These are phyloP conservation scores for Talaromyces trachyspermus DNA, from an alignment of 495 filamentous ascomycete genomes.

Conservation along the genomic window DNA sequence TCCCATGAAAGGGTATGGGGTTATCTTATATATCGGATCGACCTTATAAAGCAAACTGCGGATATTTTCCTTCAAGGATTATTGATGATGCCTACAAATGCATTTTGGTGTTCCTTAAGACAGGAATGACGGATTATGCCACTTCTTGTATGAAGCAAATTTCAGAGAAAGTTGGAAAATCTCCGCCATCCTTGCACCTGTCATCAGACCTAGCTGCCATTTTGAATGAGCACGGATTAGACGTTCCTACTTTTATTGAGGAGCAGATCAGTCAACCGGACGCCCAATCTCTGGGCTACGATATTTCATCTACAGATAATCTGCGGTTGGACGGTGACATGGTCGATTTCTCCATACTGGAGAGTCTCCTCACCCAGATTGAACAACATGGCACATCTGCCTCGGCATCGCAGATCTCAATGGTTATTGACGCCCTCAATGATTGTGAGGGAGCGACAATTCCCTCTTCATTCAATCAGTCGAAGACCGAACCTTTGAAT, in stretches of 20 bases:
- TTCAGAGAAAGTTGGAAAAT: not conserved
- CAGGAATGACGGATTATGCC: not conserved
- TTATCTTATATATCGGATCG: not conserved
- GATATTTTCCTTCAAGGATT: not conserved
- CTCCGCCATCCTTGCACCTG: not conserved
- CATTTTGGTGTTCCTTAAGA: not conserved
- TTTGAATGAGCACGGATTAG: not conserved
- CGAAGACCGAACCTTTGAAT: slow-evolving; percentile 9
- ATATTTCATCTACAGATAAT: not conserved
- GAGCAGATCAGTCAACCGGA: not conserved
- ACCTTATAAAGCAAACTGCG: not conserved
- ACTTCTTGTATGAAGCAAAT: not conserved
- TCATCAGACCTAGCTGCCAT: not conserved
- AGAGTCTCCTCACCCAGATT: slow-evolving; percentile 25
- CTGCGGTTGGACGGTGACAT: not conserved
- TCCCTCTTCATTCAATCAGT: slow-evolving; percentile 8
- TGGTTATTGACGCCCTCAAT: slow-evolving; percentile 24
- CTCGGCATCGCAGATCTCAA: slow-evolving; percentile 18
- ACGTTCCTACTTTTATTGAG: not conserved
- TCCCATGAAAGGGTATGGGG: not conserved
- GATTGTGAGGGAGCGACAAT: slow-evolving; percentile 24
- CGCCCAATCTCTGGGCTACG: not conserved
- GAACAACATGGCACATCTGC: slow-evolving; percentile 25
- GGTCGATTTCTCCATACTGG: not conserved
- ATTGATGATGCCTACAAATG: not conserved